Evolutionary conservation across 768 basidiomycete species (phyloP).

Genomic region (Naganishia kalamii): DNA sequence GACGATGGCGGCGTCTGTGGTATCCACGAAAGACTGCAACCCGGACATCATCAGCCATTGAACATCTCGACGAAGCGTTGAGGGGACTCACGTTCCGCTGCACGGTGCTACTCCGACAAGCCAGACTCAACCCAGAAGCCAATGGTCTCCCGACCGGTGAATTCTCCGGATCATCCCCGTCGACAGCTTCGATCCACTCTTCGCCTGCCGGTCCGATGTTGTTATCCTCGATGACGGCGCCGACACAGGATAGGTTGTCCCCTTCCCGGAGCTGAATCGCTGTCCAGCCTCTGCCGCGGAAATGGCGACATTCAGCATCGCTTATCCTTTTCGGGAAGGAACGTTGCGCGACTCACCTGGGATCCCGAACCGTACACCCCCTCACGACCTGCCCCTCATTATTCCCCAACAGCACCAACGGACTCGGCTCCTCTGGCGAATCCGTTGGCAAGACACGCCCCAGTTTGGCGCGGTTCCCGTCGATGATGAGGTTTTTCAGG

Average conservation of each 20-base stretch:
- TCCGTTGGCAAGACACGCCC: slow-evolving; percentile 35
- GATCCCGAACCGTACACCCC: slow-evolving; percentile 39
- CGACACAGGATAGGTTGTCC: slow-evolving; percentile 41
- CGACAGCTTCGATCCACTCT: slow-evolving; percentile 43
- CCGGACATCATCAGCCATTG: not conserved
- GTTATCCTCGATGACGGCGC: slow-evolving; percentile 43
- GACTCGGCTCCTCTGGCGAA: slow-evolving; percentile 18
- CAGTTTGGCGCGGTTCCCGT: slow-evolving; percentile 41
- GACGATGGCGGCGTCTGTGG: slow-evolving; percentile 47
- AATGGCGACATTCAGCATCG: no score
- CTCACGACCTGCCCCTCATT: slow-evolving; percentile 43
- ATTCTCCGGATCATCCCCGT: slow-evolving; percentile 46
- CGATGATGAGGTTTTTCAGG: slow-evolving; percentile 41
- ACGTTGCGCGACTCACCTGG: slow-evolving; percentile 17
- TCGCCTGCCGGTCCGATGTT: slow-evolving; percentile 47
- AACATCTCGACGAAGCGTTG: not conserved
- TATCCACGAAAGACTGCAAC: slow-evolving; percentile 46
- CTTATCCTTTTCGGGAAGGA: no score
- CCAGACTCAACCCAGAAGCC: slow-evolving; percentile 49
- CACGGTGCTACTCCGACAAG: slow-evolving; percentile 47
- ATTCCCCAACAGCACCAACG: slow-evolving; percentile 39
- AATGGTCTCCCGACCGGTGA: slow-evolving; percentile 46
- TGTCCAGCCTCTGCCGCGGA: slow-evolving; percentile 39
- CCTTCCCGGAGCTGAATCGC: slow-evolving; percentile 47
- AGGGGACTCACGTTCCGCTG: slow-evolving; percentile 29